These are phyloP conservation scores for Chlorella ohadii DNA, from an alignment of 139 green algal species.

Conservation along the genomic window DNA sequence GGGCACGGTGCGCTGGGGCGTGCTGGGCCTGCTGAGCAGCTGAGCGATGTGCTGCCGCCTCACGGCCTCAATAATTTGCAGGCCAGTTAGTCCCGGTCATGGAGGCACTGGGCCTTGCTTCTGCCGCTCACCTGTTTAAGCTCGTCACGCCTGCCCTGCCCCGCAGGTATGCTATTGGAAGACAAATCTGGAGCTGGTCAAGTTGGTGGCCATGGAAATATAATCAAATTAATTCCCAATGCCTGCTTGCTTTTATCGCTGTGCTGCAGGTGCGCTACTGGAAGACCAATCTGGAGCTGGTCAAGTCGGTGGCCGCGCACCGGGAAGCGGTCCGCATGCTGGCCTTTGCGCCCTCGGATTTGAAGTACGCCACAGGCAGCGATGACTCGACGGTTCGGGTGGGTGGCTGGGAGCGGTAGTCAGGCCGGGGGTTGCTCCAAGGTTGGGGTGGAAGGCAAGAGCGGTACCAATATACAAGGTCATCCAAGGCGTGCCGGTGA, in stretches of 20 bases:
- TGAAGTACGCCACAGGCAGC: slow-evolving; percentile 89
- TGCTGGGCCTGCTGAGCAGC: neutral
- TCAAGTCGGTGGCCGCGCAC: slow-evolving; percentile 67
- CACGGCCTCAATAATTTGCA: too few species aligned
- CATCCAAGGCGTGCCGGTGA: too few species aligned
- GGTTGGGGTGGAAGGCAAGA: too few species aligned
- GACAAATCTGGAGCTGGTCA: neutral
- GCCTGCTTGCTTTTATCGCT: neutral
- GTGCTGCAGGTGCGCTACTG: slow-evolving; percentile 80
- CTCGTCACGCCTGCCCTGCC: too few species aligned
- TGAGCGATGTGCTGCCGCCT: too few species aligned
- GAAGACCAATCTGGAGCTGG: slow-evolving; percentile 76
- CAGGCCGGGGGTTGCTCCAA: too few species aligned
- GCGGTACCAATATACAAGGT: too few species aligned
- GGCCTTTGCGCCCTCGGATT: slow-evolving; percentile 74
- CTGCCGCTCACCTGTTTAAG: too few species aligned
- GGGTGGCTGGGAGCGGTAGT: neutral
- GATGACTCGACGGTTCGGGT: slow-evolving; percentile 88
- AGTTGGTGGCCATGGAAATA: too few species aligned
- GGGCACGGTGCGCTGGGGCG: neutral
- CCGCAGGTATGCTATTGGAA: neutral
- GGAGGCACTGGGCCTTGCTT: too few species aligned
- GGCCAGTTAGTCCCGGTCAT: too few species aligned
- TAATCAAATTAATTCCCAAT: too few species aligned
- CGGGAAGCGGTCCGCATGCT: slow-evolving; percentile 75